These are phyloP conservation scores for Paraleonurus japonicus DNA, from an alignment of 257 asterid genomes.

Conservation along the genomic window DNA sequence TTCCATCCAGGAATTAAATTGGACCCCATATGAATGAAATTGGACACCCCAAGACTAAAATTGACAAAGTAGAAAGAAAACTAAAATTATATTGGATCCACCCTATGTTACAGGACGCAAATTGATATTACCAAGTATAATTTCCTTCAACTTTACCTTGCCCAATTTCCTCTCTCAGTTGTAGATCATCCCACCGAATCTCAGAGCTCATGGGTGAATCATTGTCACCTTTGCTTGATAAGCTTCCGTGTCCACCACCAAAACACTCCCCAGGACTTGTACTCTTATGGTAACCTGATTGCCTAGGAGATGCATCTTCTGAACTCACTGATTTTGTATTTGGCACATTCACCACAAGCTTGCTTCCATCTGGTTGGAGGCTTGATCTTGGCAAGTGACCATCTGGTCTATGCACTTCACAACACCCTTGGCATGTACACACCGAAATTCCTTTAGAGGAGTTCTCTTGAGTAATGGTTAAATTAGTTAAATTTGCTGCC, in stretches of 20 bases:
- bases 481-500: slow-evolving; percentile 13
- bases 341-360: slow-evolving; percentile 3
- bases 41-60: no score
- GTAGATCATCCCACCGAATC: slow-evolving; percentile 71
- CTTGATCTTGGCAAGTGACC: slow-evolving; percentile 21
- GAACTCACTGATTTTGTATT: slow-evolving; percentile 10
- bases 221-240: slow-evolving; percentile 37
- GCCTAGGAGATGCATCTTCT: slow-evolving; percentile 26
- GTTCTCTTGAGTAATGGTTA: background rate
- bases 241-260: slow-evolving; percentile 31
- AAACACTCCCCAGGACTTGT: slow-evolving; percentile 27
- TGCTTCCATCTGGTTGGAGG: slow-evolving; percentile 22
- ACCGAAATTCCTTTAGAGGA: background rate
- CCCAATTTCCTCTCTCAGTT: slow-evolving; percentile 56
- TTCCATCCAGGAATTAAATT: no score
- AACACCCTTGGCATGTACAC: slow-evolving; percentile 6
- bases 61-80: no score
- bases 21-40: no score
- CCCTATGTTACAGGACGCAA: no score
- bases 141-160: slow-evolving; percentile 43
- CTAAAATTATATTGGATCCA: no score
- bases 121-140: background rate
- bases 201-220: slow-evolving; percentile 35
- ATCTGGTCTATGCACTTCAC: slow-evolving; percentile 23
- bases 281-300: slow-evolving; percentile 24